Percentiles rank a stretch among this genome's conserved stretches.
phyloP scores from a whole-genome alignment of 2,329 filamentous ascomycete genomes.

The Amylocarpus encephaloides region DNA sequence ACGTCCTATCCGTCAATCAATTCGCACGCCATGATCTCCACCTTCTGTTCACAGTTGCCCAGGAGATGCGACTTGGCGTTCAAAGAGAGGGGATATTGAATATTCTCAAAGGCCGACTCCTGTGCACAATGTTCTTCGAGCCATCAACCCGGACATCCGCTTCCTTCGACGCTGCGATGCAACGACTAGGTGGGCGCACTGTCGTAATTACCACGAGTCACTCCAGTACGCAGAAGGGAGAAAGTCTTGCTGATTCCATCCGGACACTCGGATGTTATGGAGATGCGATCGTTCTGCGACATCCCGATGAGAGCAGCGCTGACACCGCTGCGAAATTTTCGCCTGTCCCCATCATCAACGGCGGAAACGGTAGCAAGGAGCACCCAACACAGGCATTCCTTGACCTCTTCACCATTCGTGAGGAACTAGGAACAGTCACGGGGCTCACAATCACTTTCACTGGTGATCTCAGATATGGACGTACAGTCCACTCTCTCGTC shows the following conservation, averaged over 20 bases:
- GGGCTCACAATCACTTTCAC: constrained; percentile 94
- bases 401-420: constrained; percentile 96
- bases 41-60: constrained; percentile 88
- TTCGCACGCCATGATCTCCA: constrained; percentile 86
- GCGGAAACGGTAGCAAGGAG: constrained; percentile 90
- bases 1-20: constrained; percentile 87
- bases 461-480: constrained; percentile 87
- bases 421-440: constrained; percentile 92
- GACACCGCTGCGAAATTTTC: constrained; percentile 81
- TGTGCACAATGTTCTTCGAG: constrained; percentile 95
- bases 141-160: constrained; percentile 91
- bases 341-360: constrained; percentile 90
- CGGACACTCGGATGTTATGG: constrained; percentile 90
- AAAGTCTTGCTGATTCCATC: constrained; percentile 87
- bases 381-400: constrained; percentile 97
- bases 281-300: constrained; percentile 92
- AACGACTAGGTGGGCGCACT: constrained; percentile 85
- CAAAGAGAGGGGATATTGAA: constrained; percentile 87
- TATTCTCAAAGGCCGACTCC: constrained; percentile 75
- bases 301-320: constrained; percentile 76
- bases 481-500: constrained; percentile 90
- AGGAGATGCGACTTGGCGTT: constrained; percentile 94
- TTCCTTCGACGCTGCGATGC: constrained; percentile 98
- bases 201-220: constrained; percentile 74
- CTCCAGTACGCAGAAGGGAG: constrained; percentile 90